Evolutionary conservation across 1,284 basidiomycete genomes (phyloP).

Genomic region (Cystobasidiaceae sp.): DNA sequence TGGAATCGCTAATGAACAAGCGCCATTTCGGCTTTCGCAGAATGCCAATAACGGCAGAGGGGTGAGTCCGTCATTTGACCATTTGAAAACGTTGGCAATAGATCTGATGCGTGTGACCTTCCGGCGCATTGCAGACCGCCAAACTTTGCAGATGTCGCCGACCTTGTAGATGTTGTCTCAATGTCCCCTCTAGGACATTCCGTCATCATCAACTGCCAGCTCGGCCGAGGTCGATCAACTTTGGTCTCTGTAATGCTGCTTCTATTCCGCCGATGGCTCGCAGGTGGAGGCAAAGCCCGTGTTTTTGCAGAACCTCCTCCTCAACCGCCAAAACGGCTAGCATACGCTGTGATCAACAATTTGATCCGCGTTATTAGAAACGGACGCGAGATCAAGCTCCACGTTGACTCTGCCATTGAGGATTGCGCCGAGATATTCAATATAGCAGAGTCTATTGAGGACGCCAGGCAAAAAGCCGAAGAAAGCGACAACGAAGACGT

Average conservation of each 20-base stretch:
- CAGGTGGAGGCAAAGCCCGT: conserved; percentile 45
- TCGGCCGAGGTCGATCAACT: conserved; percentile 81
- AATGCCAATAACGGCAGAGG: conserved; percentile 78
- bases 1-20: conserved; percentile 56
- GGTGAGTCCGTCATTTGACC: conserved; percentile 35
- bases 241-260: conserved; percentile 45
- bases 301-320: conserved; percentile 65
- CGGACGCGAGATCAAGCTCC: conserved; percentile 74
- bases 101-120: too few species aligned
- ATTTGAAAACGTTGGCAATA: too few species aligned
- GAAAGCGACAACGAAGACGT: conserved; percentile 67
- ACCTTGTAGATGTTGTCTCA: conserved; percentile 36
- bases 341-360: conserved; percentile 56
- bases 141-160: conserved; percentile 56
- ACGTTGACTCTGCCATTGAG: conserved; percentile 61
- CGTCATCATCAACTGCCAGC: conserved; percentile 92
- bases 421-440: conserved; percentile 82
- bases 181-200: conserved; percentile 49
- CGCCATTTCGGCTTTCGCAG: conserved; percentile 72
- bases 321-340: conserved; percentile 43
- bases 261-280: conserved; percentile 51
- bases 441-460: conserved; percentile 80
- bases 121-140: too few species aligned
- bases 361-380: conserved; percentile 86
- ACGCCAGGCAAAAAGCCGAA: conserved; percentile 65